A percentile compares a stretch with the other conserved stretches of the same genome.
Conservation (phyloP, 345 rosid species). For the Combretum micranthum region DNA sequence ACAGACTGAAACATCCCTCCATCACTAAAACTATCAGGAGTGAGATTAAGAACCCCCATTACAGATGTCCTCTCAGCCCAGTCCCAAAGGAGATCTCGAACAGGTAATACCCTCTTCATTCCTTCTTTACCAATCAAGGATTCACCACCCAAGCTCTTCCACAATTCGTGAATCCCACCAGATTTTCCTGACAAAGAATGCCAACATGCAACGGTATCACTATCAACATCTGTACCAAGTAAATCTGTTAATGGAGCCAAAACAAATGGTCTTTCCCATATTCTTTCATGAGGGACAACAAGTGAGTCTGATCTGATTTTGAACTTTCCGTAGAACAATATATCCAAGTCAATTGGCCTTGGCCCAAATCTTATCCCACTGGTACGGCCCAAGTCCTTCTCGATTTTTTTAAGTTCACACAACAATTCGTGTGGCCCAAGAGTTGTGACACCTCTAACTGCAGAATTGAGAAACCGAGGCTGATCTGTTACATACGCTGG, state of each 20-base stretch:
- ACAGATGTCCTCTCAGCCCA: conserved; percentile 60
- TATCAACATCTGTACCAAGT: conserved; percentile 56
- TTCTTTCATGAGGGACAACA: conserved; percentile 73
- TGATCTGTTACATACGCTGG: conserved; percentile 90
- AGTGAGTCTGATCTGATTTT: conserved; percentile 52
- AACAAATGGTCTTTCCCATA: conserved; percentile 91
- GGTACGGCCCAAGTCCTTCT: conserved; percentile 73
- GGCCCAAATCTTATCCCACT: conserved; percentile 77
- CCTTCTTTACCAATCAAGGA: conserved; percentile 64
- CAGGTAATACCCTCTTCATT: conserved; percentile 68
- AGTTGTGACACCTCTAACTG: conserved; percentile 71
- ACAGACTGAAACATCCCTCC: conserved; percentile 66
- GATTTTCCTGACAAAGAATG: conserved; percentile 53
- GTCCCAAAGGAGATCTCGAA: conserved; percentile 68
- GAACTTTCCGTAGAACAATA: conserved; percentile 74
- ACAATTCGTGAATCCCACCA: conserved; percentile 49
- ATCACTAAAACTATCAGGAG: conserved; percentile 95
- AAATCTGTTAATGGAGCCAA: conserved; percentile 87
- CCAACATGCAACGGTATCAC: conserved; percentile 71
- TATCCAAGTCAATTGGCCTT: conserved; percentile 84
- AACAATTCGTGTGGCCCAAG: conserved; percentile 78
- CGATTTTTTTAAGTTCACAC: conserved; percentile 61
- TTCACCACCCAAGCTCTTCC: conserved; percentile 85
- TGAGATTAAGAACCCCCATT: conserved; percentile 89
- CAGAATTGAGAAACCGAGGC: conserved; percentile 82